These are phyloP conservation scores for Malus orientalis DNA, from an alignment of 306 rosid genomes.

Conservation along the genomic window DNA sequence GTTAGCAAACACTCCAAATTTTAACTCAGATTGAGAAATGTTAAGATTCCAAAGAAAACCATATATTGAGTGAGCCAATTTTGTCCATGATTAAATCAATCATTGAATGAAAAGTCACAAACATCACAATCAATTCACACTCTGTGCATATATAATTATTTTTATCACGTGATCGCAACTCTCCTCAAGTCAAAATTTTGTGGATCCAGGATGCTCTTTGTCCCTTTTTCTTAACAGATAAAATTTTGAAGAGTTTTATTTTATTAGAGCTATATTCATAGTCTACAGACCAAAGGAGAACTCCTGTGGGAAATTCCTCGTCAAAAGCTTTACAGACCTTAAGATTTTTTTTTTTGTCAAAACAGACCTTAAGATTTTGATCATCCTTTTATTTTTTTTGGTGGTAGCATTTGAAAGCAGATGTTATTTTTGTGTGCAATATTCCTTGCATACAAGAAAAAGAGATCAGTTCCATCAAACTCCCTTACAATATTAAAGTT, in stretches of 20 bases:
- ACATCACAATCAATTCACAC: constrained; percentile 19
- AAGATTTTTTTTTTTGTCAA: not conserved
- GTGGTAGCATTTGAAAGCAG: not conserved
- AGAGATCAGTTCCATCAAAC: not conserved
- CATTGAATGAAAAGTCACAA: constrained; percentile 6
- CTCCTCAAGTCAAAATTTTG: constrained; percentile 1
- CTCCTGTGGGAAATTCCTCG: not conserved
- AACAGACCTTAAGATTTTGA: not conserved
- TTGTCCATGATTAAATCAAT: not conserved
- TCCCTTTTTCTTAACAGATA: not conserved
- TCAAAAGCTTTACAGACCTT: not conserved
- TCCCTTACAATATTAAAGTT: not conserved
- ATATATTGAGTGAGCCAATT: not conserved
- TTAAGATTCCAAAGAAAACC: not conserved
- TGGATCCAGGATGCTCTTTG: not conserved
- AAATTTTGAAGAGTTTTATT: not conserved
- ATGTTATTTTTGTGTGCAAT: not conserved
- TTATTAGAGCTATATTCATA: not conserved
- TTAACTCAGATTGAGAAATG: not conserved
- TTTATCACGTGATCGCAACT: constrained; percentile 6
- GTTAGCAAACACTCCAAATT: not conserved
- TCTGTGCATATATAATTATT: constrained; percentile 4
- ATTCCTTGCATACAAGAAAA: not conserved
- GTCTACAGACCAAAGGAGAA: not conserved
- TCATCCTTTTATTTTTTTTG: not conserved